Evolutionary conservation across 768 basidiomycete genomes (phyloP).

Genomic region (Amanita exitialis): DNA sequence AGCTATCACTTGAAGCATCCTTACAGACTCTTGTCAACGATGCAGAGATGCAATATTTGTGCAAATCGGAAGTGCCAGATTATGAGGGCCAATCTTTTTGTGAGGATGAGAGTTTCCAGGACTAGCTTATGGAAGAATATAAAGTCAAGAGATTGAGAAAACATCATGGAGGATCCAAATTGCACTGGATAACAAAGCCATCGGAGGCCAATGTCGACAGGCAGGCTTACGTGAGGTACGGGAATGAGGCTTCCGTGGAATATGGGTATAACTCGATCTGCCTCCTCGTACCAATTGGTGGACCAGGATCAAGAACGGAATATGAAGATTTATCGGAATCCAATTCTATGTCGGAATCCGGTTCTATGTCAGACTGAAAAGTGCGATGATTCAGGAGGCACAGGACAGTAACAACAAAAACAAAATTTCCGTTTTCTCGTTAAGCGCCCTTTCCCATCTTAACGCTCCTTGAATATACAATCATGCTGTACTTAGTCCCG

Average conservation of each 20-base stretch:
- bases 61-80: not conserved
- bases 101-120: not conserved
- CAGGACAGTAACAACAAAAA: no score
- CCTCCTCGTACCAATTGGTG: not conserved
- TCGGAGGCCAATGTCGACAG: not conserved
- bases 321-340: no score
- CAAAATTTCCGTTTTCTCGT: no score
- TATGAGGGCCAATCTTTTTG: no score
- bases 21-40: constrained; percentile 13
- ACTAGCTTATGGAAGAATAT: no score
- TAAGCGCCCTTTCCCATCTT: no score
- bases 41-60: not conserved
- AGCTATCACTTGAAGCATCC: constrained; percentile 10
- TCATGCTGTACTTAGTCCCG: no score
- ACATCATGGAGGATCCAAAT: no score
- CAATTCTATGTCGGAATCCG: no score
- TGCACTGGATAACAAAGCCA: not conserved
- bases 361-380: no score
- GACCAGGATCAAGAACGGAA: not conserved
- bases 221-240: not conserved
- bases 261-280: not conserved
- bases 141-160: not conserved
- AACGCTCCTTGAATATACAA: no score
- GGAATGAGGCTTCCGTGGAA: not conserved
- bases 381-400: no score